Base-by-base conservation (phyloP, 495 filamentous ascomycete species). In the Xylaria acuta region DNA sequence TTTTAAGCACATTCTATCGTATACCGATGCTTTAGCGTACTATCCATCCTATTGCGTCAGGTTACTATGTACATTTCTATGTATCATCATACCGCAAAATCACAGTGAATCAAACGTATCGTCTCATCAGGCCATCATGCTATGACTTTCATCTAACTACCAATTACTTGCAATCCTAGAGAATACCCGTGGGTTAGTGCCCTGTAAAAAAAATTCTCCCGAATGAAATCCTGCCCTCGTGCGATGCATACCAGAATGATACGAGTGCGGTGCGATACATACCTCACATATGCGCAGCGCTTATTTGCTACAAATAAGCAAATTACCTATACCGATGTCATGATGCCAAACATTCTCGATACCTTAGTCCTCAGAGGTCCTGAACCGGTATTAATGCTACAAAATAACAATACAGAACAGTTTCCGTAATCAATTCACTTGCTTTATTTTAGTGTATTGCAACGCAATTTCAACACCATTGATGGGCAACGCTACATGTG, bases 91-190 rank as follows among this genome's bases (percentile, higher is more conserved):
- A 64, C 60, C 43, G 25, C 40, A 64, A 64, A 45, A 43, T 32
- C 53, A 34, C 53, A 30, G 32, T 7, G 20, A 38, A 38, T 38
- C n/a, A n/a, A 38, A 38, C 34, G n/a, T 18, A 65, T 67, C 30
- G 64, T 67, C 64, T 67, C 64, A 67, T 53, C 43, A 36, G 27
- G 4, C 64, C 45, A 67, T 67, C 45, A 67, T 67, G 64, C 45
- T 47, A 40, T 67, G 40, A 38, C 45, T 36, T 38, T 38, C 12
- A 40, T 53, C 43, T 7, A 38, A n/a, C n/a, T 67, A 53, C 27
- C 27, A 18, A 34, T 32, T 47, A n/a, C 32, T 38, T 41, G 38
- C 45, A 20, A 64, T 30, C 38, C 4, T 36, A 45, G 60, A 12
- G 30, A 60, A 38, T 11, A 60, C 60, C 18, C 20, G 16, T 12